These are phyloP conservation scores for Aphanomyces astaci DNA, from an alignment of 352 stramenopile genomes.

Conservation along the genomic window DNA sequence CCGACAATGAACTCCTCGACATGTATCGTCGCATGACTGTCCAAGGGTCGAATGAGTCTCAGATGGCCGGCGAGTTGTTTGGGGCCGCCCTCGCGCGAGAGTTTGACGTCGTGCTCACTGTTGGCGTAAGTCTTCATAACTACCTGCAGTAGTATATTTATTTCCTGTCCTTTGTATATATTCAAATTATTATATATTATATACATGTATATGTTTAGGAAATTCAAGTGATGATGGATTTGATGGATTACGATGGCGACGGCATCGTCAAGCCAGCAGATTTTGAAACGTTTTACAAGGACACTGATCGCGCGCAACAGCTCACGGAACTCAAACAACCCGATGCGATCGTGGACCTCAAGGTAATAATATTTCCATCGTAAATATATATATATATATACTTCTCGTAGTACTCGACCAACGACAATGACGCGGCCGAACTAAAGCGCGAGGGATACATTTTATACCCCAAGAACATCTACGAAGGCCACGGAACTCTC, in stretches of 20 bases:
- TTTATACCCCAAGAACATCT: conserved; percentile 4
- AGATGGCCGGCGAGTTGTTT: conserved; percentile 49
- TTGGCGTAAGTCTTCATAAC: conserved; percentile 54
- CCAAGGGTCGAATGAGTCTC: conserved; percentile 27
- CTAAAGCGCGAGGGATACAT: conserved; percentile 49
- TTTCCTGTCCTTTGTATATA: no score
- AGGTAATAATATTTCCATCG: no score
- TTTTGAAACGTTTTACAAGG: conserved; percentile 65
- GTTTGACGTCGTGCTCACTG: conserved; percentile 70
- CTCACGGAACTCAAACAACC: conserved; percentile 46
- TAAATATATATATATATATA: no score
- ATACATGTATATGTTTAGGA: conserved; percentile 45
- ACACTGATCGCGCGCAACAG: conserved; percentile 41
- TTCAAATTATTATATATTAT: no score
- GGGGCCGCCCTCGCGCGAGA: conserved; percentile 55
- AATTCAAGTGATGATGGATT: conserved; percentile 45
- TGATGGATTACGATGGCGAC: conserved; percentile 66
- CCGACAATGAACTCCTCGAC: conserved; percentile 70
- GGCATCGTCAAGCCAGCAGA: conserved; percentile 56
- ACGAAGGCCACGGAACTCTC: conserved; percentile 23
- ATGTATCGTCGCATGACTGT: conserved; percentile 53
- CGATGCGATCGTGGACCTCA: conserved; percentile 50
- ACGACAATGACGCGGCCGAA: conserved; percentile 49
- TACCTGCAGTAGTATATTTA: no score
- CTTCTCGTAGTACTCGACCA: conserved; percentile 22